A percentile compares a stretch with the other conserved stretches of the same genome.
phyloP scores from a whole-genome alignment of 768 basidiomycete species.

The Mycena galericulata region DNA sequence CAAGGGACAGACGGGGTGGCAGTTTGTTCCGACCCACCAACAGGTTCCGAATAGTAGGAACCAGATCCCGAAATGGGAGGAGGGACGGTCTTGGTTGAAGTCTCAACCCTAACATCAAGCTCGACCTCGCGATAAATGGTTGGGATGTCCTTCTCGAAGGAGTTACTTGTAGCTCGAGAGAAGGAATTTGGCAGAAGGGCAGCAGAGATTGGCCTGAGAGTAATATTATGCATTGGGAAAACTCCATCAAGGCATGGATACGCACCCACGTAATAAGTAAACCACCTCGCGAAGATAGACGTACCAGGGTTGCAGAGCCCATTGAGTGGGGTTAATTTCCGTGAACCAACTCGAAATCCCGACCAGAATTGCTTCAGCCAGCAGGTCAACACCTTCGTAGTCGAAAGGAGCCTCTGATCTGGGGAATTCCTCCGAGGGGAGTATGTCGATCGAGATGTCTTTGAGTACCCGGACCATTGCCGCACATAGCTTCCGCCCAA shows the following conservation, averaged over 20 bases:
- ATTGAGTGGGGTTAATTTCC: background rate
- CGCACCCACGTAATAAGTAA: background rate
- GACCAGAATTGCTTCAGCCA: background rate
- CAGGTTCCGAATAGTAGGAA: background rate
- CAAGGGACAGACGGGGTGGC: background rate
- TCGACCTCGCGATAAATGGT: background rate
- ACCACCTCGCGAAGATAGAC: background rate
- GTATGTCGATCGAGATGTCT: background rate
- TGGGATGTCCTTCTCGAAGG: background rate
- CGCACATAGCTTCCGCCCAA: background rate
- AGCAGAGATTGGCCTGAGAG: background rate
- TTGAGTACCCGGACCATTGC: background rate
- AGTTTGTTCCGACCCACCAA: background rate
- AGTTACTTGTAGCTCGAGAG: constrained; percentile 2
- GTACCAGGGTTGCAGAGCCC: constrained; percentile 9
- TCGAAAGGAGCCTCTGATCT: constrained; percentile 1
- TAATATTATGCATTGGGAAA: background rate
- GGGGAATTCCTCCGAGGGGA: background rate
- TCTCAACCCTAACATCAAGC: background rate
- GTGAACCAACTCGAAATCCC: constrained; percentile 4
- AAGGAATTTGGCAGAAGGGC: constrained; percentile 6
- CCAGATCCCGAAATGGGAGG: background rate
- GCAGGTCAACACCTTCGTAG: background rate
- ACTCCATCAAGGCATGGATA: background rate
- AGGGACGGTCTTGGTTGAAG: background rate